Evolutionary conservation across 2,329 filamentous ascomycete genomes (phyloP), one percentile per base, ranked within the genome.

Genomic region (Calonectria multiphialidica): DNA sequence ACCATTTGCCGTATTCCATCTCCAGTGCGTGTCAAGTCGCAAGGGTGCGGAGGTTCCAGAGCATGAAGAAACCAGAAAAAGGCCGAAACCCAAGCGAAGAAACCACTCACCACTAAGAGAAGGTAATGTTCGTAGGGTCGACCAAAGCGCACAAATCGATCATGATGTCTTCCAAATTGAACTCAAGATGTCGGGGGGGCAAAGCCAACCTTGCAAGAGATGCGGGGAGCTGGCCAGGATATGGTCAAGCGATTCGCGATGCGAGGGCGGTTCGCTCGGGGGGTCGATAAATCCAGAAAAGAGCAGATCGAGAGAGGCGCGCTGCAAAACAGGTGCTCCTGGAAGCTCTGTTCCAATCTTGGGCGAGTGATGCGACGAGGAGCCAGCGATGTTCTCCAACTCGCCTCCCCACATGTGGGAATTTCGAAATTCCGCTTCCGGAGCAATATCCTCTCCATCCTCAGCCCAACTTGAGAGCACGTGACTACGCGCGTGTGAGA

Each of bases 21-120:
- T 50, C 40, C 16, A 44, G 68, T 61, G 64, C n/a, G 55, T 50
- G 23, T 33, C 25, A 23, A 64, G n/a, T 62, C 37, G 55, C 53
- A 47, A 44, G 42, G 25, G 30, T 47, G 66, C 25, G 57, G 40
- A 30, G 25, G 49, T 25, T 42, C 35, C 70, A 64, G 30, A 65
- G 67, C 49, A 50, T 28, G 30, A 44, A 42, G 53, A 42, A 70
- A 61, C 63, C 42, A 45, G 59, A 72, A 33, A 55, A 70, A 61
- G 53, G 53, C 53, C 44, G 37, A 53, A n/a, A 33, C 47, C 21
- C 45, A 53, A 57, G 45, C 53, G 16, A 72, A 53, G 63, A 70
- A 50, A 65, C 16, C 35, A 81, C 83, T 82, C 78, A 86, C 84
- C 83, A 84, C 83, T 86, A 86, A 79, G 79, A 84, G 73, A 80